Conservation (phyloP, 306 rosid species). For the Ochetophila trinervis region DNA sequence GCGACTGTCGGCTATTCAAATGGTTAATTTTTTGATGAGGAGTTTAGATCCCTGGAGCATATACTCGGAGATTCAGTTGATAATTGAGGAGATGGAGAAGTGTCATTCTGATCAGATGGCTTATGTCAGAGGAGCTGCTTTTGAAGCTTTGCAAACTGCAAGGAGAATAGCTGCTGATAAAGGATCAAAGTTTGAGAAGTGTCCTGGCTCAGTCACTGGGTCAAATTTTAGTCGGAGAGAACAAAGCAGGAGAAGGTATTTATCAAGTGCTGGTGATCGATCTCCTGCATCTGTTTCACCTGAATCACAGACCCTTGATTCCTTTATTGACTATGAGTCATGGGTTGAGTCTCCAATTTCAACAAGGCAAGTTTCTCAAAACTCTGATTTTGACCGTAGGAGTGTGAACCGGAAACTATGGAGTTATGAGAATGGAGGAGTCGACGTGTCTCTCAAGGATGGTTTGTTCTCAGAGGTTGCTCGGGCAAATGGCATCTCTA, state of each 20-base stretch:
- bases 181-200: constrained; percentile 42
- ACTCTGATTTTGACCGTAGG: constrained; percentile 32
- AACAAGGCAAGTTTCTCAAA: constrained; percentile 35
- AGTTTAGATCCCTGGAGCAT: constrained; percentile 72
- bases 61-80: constrained; percentile 60
- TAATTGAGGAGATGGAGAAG: constrained; percentile 76
- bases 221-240: constrained; percentile 59
- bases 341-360: constrained; percentile 57
- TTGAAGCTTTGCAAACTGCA: constrained; percentile 84
- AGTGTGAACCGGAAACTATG: constrained; percentile 74
- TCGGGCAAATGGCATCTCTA: constrained; percentile 31
- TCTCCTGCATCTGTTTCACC: constrained; percentile 60
- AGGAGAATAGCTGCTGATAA: constrained; percentile 45
- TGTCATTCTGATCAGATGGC: constrained; percentile 80
- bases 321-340: constrained; percentile 63
- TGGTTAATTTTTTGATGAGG: constrained; percentile 79
- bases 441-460: constrained; percentile 81
- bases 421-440: constrained; percentile 64
- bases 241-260: constrained; percentile 35
- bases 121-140: constrained; percentile 77
- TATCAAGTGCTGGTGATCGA: constrained; percentile 38
- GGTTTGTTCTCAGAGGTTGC: constrained; percentile 54
- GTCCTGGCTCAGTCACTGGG: constrained; percentile 55
- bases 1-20: constrained; percentile 64
- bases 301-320: constrained; percentile 59